Evolutionary conservation across 352 stramenopile genomes (phyloP).

Genomic region (Pythium dissimile): DNA sequence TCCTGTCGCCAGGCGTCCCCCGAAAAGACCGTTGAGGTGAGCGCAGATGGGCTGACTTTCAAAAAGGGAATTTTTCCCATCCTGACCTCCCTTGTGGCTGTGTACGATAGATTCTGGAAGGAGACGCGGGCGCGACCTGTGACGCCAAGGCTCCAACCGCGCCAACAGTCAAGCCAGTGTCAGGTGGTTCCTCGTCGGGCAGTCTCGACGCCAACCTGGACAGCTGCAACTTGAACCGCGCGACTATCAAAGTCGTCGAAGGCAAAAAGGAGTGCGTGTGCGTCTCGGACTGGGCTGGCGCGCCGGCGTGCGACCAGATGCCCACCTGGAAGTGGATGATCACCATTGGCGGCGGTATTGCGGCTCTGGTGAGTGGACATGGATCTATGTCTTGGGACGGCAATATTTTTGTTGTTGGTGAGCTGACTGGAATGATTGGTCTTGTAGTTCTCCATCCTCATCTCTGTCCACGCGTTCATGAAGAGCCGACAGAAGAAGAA

Average conservation of each 20-base stretch:
- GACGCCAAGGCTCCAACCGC: constrained; percentile 7
- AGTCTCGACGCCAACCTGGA: constrained; percentile 25
- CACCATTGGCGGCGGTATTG: constrained; percentile 35
- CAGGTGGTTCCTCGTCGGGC: constrained; percentile 1
- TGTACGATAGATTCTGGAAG: constrained; percentile 16
- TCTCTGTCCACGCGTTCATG: constrained; percentile 28
- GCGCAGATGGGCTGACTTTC: too few relatives aligned
- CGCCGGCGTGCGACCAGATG: constrained; percentile 29
- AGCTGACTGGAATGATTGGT: neutral
- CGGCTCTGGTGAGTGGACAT: constrained; percentile 33
- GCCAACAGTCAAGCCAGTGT: constrained; percentile 1
- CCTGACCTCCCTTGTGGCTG: neutral
- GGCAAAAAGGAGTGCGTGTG: constrained; percentile 31
- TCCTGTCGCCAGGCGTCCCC: constrained; percentile 45
- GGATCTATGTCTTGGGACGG: too few relatives aligned
- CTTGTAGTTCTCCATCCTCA: constrained; percentile 27
- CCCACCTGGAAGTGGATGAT: constrained; percentile 36
- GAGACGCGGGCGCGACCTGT: constrained; percentile 27
- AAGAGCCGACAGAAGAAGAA: constrained; percentile 30
- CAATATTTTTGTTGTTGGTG: neutral
- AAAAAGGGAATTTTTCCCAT: neutral
- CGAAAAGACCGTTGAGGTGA: constrained; percentile 42
- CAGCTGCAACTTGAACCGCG: constrained; percentile 54
- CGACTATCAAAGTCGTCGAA: constrained; percentile 35
- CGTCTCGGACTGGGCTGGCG: constrained; percentile 30